Evolutionary conservation across 805 yeast genomes (phyloP).

Genomic region (Saturnispora gosingensis): DNA sequence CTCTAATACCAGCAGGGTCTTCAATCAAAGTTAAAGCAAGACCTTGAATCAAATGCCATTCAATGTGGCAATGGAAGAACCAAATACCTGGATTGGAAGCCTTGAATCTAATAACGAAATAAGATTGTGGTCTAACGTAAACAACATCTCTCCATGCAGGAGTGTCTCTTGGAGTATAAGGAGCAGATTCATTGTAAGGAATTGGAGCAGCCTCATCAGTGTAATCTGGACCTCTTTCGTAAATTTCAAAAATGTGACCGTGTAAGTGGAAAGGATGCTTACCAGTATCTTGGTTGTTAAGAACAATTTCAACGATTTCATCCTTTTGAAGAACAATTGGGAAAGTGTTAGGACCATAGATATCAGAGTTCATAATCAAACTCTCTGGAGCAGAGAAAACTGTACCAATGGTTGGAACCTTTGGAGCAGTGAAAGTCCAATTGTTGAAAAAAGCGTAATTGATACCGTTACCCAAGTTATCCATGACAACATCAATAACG

Average conservation of each 20-base stretch:
- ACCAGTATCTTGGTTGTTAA: slow-evolving; percentile 86
- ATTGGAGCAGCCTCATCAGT: slow-evolving; percentile 47
- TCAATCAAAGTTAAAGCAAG: slow-evolving; percentile 73
- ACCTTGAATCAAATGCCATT: slow-evolving; percentile 97
- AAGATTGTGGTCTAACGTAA: slow-evolving; percentile 74
- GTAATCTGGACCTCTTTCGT: slow-evolving; percentile 59
- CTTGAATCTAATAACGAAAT: slow-evolving; percentile 75
- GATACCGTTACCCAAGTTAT: slow-evolving; percentile 74
- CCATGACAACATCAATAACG: slow-evolving; percentile 72
- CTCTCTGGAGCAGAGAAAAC: slow-evolving; percentile 54
- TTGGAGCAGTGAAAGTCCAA: slow-evolving; percentile 67
- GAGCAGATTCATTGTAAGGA: slow-evolving; percentile 43
- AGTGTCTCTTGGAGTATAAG: slow-evolving; percentile 50
- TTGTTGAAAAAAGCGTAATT: slow-evolving; percentile 97
- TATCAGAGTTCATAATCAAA: slow-evolving; percentile 36
- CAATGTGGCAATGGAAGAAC: slow-evolving; percentile 98
- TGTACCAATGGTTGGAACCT: slow-evolving; percentile 77
- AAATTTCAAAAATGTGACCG: slow-evolving; percentile 83
- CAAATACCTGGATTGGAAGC: slow-evolving; percentile 97
- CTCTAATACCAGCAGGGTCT: slow-evolving; percentile 67
- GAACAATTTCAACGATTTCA: slow-evolving; percentile 66
- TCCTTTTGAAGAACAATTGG: slow-evolving; percentile 58
- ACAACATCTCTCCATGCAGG: slow-evolving; percentile 84
- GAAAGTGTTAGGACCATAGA: slow-evolving; percentile 78
- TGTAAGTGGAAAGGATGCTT: slow-evolving; percentile 97